Base-by-base conservation (phyloP, 208 protist species). In the Wallacemonas sp. region DNA sequence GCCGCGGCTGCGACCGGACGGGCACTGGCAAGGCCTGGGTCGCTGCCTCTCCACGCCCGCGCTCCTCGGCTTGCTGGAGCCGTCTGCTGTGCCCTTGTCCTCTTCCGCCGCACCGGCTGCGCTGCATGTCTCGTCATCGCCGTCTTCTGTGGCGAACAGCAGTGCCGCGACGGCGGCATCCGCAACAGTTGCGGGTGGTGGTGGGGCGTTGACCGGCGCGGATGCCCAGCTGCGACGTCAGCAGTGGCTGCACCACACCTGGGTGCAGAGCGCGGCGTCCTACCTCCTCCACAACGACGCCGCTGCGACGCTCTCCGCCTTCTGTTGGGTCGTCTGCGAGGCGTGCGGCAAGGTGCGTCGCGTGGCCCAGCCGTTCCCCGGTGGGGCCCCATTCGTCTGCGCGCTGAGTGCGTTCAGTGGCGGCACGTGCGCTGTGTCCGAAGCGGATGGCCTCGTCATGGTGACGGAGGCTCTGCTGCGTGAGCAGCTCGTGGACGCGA, bases 261-360 rank as follows among this genome's bases (percentile, higher is more conserved):
- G 78, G 78, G 73, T 80, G 60, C 36, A 47, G 63, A 65, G 55
- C 5, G 74, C 78, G 4, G 74, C 74, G 21, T n/a, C 56, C 26
- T 67, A 49, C 23, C 74, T 92, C 21, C 62, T 90, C 21, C 73
- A 72, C 30, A 26, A 8, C 36, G 65, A 67, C 33, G 38, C 33
- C 23, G 76, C 72, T 1, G 69, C 70, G 38, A 56, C 85, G 21
- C 70, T 92, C 21, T 84, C 82, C 5, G 77, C 78, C 26, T 92
- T 88, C 58, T 94, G 88, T 68, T 94, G 86, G 85, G 76, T 83
- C 14, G 74, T 78, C 29, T 94, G 88, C 60, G 88, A 92, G 34
- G 43, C 52, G 16, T 94, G 88, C 47, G 88, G 88, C 23, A 94
- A 94, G 65, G 60, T 94, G 56, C 71, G 88, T n/a, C 83, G 83